A percentile compares a stretch with the other conserved stretches of the same genome.
These are phyloP conservation scores for Trichoderma arundinaceum DNA, from an alignment of 2,329 filamentous ascomycete species.

Conservation along the genomic window DNA sequence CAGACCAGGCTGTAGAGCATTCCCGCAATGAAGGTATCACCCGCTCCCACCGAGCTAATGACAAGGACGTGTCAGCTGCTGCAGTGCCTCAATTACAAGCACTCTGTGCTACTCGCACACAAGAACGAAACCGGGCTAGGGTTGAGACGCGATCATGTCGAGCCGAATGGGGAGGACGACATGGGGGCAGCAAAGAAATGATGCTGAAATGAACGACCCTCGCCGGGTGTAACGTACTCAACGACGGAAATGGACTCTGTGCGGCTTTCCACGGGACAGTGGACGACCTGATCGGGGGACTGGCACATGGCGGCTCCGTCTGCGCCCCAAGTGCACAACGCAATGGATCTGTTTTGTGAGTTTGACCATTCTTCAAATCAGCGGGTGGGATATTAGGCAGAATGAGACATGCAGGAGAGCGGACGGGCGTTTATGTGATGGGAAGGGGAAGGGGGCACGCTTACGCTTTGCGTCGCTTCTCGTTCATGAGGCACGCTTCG, in stretches of 20 bases:
- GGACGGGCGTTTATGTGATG: slow-evolving; percentile 17
- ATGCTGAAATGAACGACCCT: neutral
- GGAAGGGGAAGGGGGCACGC: slow-evolving; percentile 9
- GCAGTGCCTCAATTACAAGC: slow-evolving; percentile 17
- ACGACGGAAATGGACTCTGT: slow-evolving; percentile 54
- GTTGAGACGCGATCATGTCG: slow-evolving; percentile 9
- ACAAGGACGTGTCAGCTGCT: slow-evolving; percentile 28
- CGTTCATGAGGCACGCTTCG: slow-evolving; percentile 57
- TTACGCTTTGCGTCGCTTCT: slow-evolving; percentile 53
- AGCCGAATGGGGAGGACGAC: slow-evolving; percentile 9
- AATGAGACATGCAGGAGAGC: neutral
- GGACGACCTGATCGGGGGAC: slow-evolving; percentile 39
- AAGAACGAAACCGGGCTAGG: slow-evolving; percentile 22
- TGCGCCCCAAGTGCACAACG: slow-evolving; percentile 66
- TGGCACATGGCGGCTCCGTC: slow-evolving; percentile 50
- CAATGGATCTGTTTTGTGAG: slow-evolving; percentile 44
- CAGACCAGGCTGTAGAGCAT: slow-evolving; percentile 67
- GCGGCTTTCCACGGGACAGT: slow-evolving; percentile 50
- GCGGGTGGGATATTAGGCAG: slow-evolving; percentile 30
- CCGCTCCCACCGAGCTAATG: slow-evolving; percentile 70
- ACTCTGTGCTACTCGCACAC: slow-evolving; percentile 11
- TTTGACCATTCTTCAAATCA: slow-evolving; percentile 34
- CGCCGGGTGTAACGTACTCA: slow-evolving; percentile 59
- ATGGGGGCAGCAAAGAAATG: neutral
- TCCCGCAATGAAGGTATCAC: slow-evolving; percentile 77